A percentile compares a stretch with the other conserved stretches of the same genome.
Conservation (phyloP, 164 flowering plant genomes). For the Paratinospora sagittata region DNA sequence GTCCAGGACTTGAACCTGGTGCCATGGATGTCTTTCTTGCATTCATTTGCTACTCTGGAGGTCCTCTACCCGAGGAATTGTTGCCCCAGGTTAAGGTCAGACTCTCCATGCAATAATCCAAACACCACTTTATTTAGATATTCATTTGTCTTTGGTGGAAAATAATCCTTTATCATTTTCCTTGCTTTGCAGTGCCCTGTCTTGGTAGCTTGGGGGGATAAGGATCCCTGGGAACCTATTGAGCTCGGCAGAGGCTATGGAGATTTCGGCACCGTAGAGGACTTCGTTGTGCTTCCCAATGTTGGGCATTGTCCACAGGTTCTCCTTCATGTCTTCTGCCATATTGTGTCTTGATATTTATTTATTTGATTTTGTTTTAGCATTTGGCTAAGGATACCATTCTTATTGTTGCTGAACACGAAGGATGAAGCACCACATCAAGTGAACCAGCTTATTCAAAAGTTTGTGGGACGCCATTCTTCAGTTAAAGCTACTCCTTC, state of each 20-base stretch:
- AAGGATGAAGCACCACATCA: slow-evolving; percentile 94
- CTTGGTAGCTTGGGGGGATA: slow-evolving; percentile 90
- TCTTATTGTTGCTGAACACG: slow-evolving; percentile 8
- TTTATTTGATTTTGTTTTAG: neutral
- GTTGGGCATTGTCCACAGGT: slow-evolving; percentile 99
- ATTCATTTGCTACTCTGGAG: slow-evolving; percentile 89
- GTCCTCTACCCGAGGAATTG: slow-evolving; percentile 93
- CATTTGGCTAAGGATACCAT: neutral
- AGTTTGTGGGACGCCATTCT: slow-evolving; percentile 72
- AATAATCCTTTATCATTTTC: neutral
- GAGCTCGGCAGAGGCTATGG: slow-evolving; percentile 75
- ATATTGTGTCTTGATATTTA: neutral
- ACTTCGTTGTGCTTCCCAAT: slow-evolving; percentile 70
- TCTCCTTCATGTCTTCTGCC: slow-evolving; percentile 12
- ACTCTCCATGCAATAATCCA: neutral
- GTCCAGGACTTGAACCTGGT: slow-evolving; percentile 91
- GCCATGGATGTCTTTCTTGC: slow-evolving; percentile 91
- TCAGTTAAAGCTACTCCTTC: slow-evolving; percentile 15
- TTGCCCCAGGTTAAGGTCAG: slow-evolving; percentile 78
- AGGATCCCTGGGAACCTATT: slow-evolving; percentile 98
- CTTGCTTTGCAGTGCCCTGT: slow-evolving; percentile 70
- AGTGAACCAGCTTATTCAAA: slow-evolving; percentile 77
- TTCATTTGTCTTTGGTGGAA: neutral
- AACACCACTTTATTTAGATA: neutral
- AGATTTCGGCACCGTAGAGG: slow-evolving; percentile 67